These are phyloP conservation scores for Dryas integrifolia DNA, from an alignment of 331 rosid species.

Conservation along the genomic window DNA sequence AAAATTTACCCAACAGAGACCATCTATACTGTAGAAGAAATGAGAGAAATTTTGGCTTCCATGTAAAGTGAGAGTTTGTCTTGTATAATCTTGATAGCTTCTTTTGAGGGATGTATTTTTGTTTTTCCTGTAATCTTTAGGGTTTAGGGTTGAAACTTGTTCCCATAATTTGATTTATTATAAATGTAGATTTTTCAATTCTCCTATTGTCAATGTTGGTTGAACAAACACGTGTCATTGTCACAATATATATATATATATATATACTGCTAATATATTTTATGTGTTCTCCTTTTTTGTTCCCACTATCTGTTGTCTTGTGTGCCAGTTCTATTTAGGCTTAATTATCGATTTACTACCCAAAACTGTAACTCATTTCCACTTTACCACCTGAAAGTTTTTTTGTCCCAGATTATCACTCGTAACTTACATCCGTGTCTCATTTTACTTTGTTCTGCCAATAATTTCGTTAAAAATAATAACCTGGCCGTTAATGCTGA, in stretches of 20 bases:
- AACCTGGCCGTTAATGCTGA: too few species aligned
- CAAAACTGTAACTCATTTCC: too few species aligned
- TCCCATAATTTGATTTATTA: constrained; percentile 14
- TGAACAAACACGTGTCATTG: not conserved
- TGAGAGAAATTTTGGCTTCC: constrained; percentile 66
- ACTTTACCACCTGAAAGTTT: too few species aligned
- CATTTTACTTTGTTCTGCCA: too few species aligned
- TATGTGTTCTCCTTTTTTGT: not conserved
- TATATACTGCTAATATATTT: not conserved
- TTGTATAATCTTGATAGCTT: constrained; percentile 16
- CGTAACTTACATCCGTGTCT: too few species aligned
- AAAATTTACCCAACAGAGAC: constrained; percentile 79
- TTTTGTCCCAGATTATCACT: too few species aligned
- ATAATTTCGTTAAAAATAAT: too few species aligned
- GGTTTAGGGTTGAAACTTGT: not conserved
- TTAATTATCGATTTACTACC: too few species aligned
- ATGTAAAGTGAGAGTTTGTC: constrained; percentile 41
- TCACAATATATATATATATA: not conserved
- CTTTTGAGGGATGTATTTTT: constrained; percentile 10
- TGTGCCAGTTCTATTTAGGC: not conserved
- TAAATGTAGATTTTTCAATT: not conserved
- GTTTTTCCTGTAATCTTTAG: constrained; percentile 12
- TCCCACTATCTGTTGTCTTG: not conserved
- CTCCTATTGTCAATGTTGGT: not conserved
- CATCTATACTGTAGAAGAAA: constrained; percentile 56